Conservation (phyloP, 2,329 filamentous ascomycete species). For the Monosporascus sp. region DNA sequence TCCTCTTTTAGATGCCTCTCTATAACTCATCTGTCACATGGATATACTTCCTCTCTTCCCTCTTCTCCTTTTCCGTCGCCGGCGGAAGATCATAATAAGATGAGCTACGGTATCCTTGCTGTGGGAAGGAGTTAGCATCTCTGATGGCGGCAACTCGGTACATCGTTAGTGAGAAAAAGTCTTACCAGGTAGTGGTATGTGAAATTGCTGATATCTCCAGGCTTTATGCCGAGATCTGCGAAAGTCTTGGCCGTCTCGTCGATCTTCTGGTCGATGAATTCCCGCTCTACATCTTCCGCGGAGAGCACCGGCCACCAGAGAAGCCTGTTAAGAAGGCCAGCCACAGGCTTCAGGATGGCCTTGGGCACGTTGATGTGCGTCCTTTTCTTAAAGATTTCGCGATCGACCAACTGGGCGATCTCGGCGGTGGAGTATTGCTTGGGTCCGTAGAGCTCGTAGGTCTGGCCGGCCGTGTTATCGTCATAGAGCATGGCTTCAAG, state of each 20-base stretch:
- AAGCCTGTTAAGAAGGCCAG: conserved; percentile 68
- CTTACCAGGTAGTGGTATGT: conserved; percentile 92
- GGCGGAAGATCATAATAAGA: conserved; percentile 91
- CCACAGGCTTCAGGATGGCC: conserved; percentile 67
- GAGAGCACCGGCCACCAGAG: conserved; percentile 88
- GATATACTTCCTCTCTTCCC: conserved; percentile 93
- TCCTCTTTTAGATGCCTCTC: conserved; percentile 15
- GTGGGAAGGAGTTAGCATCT: conserved; percentile 28
- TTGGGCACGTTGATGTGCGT: conserved; percentile 91
- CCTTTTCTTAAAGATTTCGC: conserved; percentile 85
- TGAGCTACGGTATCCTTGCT: conserved; percentile 88
- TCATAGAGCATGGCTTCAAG: conserved; percentile 88
- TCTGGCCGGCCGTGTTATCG: conserved; percentile 84
- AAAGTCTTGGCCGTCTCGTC: conserved; percentile 92
- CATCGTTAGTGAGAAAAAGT: conserved; percentile 9
- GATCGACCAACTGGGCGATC: conserved; percentile 82
- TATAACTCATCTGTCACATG: conserved; percentile 89
- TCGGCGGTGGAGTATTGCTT: conserved; percentile 87
- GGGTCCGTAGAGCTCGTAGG: conserved; percentile 90
- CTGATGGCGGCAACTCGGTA: neutral
- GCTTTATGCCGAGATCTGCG: conserved; percentile 85
- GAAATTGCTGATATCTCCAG: conserved; percentile 76
- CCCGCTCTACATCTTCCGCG: conserved; percentile 80
- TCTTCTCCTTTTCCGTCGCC: conserved; percentile 88
- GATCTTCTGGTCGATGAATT: conserved; percentile 90